Evolutionary conservation across 805 yeast species (phyloP).

Genomic region (Torulaspora indica): DNA sequence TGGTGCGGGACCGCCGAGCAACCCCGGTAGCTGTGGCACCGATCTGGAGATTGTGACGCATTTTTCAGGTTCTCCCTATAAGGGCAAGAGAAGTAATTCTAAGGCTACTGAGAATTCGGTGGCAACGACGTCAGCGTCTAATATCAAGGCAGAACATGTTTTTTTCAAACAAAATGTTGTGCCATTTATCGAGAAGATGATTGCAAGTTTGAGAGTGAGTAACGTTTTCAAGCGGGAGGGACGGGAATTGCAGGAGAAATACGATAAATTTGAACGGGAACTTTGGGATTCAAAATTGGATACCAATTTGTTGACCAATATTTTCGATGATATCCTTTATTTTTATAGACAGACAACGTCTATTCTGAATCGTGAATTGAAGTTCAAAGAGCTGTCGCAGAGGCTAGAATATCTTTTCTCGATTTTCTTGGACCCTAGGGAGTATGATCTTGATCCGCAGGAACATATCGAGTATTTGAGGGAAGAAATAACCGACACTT

Average conservation of each 20-base stretch:
- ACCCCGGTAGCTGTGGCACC: not conserved
- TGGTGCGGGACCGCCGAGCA: not conserved
- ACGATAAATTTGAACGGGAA: slow-evolving; percentile 12
- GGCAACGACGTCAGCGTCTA: slow-evolving; percentile 21
- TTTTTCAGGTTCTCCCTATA: slow-evolving; percentile 24
- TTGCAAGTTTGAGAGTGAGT: slow-evolving; percentile 21
- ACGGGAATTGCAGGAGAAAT: slow-evolving; percentile 11
- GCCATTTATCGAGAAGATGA: slow-evolving; percentile 23
- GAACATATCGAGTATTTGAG: slow-evolving; percentile 16
- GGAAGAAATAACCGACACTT: slow-evolving; percentile 17
- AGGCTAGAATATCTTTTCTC: slow-evolving; percentile 21
- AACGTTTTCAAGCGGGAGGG: slow-evolving; percentile 23
- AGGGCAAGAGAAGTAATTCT: slow-evolving; percentile 14
- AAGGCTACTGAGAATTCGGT: slow-evolving; percentile 21
- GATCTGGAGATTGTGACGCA: slow-evolving; percentile 17
- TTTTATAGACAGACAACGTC: slow-evolving; percentile 23
- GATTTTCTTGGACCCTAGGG: slow-evolving; percentile 20
- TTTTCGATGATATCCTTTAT: slow-evolving; percentile 21
- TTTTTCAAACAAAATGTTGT: slow-evolving; percentile 20
- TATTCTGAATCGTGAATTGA: slow-evolving; percentile 27
- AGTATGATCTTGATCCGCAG: slow-evolving; percentile 16
- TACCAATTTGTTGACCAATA: slow-evolving; percentile 12
- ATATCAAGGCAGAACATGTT: slow-evolving; percentile 15
- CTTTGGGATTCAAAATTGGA: slow-evolving; percentile 8
- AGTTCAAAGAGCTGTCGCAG: slow-evolving; percentile 17